Base-by-base conservation (phyloP, 2,329 filamentous ascomycete genomes). In the Paecilomyces sp. region DNA sequence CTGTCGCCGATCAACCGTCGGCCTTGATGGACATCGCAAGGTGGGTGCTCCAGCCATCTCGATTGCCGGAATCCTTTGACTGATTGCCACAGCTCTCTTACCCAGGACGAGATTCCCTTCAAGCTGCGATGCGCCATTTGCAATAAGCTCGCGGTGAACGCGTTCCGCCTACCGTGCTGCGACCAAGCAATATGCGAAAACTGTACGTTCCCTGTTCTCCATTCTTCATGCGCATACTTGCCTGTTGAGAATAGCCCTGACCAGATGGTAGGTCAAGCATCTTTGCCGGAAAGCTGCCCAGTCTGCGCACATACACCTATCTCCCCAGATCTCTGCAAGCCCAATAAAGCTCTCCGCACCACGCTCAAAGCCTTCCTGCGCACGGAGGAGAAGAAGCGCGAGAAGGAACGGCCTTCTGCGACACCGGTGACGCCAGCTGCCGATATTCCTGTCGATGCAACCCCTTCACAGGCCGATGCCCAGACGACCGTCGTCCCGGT, bases 51-150 rank as follows among this genome's bases (percentile, higher is more conserved):
- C 25, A 3, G 34, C 15, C 3, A 2, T 56, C 6, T 54, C 7
- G 15, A 6, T 28, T 11, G 12, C 18, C 22, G 18, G n/a, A 15
- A 18, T n/a, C 1, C 7, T 5, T 9, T 9, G 41, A 18, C 41
- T 47, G 41, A 47, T 22, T 15, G 30, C 31, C 18, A 7, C 25
- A 95, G 91, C 74, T 88, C 89, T 56, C 82, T 96, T 61, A 80
- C 85, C 22, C 85, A 89, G 65, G 90, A 93, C 68, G 91, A 94
- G 63, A 92, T 97, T 60, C 94, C 94, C n/a, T 91, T 92, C 70
- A 97, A 96, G 81, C 84, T 99, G 64, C 89, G 92, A 76, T 99
- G 94, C 80, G 91, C 91, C 57, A 90, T 91, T 67, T 99, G 94
- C 78, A 94, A 89, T 78, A 92, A 90, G 74, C 82, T 97, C 60